These are phyloP conservation scores for Rosa multiflora DNA, from an alignment of 306 rosid genomes.

Conservation along the genomic window DNA sequence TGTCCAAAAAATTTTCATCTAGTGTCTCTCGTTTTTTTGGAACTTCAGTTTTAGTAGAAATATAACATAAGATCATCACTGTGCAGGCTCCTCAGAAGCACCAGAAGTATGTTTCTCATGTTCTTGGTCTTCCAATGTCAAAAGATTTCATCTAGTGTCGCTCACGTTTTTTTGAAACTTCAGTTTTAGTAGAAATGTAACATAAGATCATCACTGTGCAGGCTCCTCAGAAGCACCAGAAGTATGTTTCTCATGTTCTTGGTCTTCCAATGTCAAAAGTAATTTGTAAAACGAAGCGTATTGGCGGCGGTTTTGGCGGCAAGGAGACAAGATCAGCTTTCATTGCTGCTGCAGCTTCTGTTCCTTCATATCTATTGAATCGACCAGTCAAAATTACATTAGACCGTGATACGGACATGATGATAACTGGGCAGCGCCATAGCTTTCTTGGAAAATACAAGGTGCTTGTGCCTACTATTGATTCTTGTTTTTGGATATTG, in stretches of 20 bases:
- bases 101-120: conserved; percentile 80
- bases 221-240: conserved; percentile 99
- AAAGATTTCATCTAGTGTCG: conserved; percentile 33
- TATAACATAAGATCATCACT: conserved; percentile 23
- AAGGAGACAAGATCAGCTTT: conserved; percentile 94
- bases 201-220: conserved; percentile 37
- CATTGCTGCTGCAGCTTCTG: conserved; percentile 81
- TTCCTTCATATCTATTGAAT: conserved; percentile 83
- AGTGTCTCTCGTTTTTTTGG: neutral
- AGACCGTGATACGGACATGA: conserved; percentile 92
- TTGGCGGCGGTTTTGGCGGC: conserved; percentile 99
- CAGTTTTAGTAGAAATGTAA: neutral
- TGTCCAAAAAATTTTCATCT: neutral
- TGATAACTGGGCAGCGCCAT: conserved; percentile 90
- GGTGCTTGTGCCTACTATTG: conserved; percentile 39
- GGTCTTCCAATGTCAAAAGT: conserved; percentile 94
- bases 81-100: conserved; percentile 95
- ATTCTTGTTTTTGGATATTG: conserved; percentile 7
- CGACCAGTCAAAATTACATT: conserved; percentile 77
- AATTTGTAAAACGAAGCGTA: conserved; percentile 91
- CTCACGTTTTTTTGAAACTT: neutral
- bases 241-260: conserved; percentile 76
- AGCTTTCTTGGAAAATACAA: conserved; percentile 95
- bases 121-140: conserved; percentile 92
- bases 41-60: neutral